Evolutionary conservation across 78 protist species (phyloP).

Genomic region (Pigoraptor vietnamica): DNA sequence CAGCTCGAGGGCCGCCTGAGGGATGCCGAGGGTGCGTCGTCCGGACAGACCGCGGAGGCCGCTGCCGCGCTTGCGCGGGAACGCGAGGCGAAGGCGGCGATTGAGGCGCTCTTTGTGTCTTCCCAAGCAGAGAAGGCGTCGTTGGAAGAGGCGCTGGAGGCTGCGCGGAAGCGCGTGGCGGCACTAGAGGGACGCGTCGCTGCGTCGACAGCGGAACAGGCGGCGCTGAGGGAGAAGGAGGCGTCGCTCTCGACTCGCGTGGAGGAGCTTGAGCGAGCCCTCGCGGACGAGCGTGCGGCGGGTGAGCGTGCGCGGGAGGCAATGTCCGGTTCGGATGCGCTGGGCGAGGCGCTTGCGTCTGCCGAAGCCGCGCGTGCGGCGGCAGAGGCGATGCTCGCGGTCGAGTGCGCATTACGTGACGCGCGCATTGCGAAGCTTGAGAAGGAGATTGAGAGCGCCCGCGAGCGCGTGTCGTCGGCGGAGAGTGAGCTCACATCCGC

Average conservation of each 20-base stretch:
- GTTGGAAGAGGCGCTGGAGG: not conserved
- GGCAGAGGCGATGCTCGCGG: not conserved
- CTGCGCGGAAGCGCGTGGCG: not conserved
- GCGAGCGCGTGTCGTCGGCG: not conserved
- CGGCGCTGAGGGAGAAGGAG: too few relatives aligned
- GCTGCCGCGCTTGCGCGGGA: not conserved
- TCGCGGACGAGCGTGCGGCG: too few relatives aligned
- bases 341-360: too few relatives aligned
- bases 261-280: not conserved
- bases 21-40: not conserved
- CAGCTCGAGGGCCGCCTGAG: not conserved
- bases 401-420: too few relatives aligned
- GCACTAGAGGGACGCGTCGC: not conserved
- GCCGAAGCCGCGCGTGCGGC: not conserved
- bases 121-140: not conserved
- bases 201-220: too few relatives aligned
- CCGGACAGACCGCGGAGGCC: not conserved
- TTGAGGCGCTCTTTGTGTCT: not conserved
- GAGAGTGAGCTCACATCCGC: not conserved
- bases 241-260: too few relatives aligned
- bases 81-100: not conserved
- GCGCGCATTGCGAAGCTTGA: not conserved
- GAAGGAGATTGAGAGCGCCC: not conserved
- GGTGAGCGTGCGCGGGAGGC: too few relatives aligned
- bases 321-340: too few relatives aligned